These are phyloP conservation scores for Emergomyces orientalis DNA, from an alignment of 2,329 filamentous ascomycete genomes.

Conservation along the genomic window DNA sequence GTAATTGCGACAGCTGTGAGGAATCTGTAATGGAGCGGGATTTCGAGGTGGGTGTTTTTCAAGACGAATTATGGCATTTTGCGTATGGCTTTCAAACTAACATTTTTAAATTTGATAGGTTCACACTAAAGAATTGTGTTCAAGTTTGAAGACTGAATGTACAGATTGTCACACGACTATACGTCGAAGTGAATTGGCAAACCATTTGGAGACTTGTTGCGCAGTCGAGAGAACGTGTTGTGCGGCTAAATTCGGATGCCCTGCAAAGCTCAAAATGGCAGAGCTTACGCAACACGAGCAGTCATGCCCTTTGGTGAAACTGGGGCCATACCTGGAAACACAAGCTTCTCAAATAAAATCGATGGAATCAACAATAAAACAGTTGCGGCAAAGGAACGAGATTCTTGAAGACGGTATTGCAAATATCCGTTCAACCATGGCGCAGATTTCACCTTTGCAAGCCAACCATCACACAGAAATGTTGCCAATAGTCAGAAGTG, in stretches of 20 bases:
- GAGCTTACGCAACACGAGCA: slow-evolving; percentile 37
- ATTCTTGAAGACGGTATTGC: slow-evolving; percentile 39
- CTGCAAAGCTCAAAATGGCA: slow-evolving; percentile 28
- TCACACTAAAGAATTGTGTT: slow-evolving; percentile 32
- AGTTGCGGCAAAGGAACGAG: slow-evolving; percentile 39
- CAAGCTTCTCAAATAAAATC: slow-evolving; percentile 37
- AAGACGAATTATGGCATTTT: background rate
- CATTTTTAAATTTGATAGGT: slow-evolving; percentile 19
- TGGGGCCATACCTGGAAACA: slow-evolving; percentile 37
- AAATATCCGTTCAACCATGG: slow-evolving; percentile 32
- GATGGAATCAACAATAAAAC: slow-evolving; percentile 37
- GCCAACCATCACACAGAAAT: slow-evolving; percentile 14
- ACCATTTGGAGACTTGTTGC: slow-evolving; percentile 31
- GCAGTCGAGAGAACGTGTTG: slow-evolving; percentile 30
- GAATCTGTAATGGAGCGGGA: slow-evolving; percentile 46
- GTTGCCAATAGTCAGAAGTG: slow-evolving; percentile 13
- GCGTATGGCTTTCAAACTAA: background rate
- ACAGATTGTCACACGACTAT: slow-evolving; percentile 30
- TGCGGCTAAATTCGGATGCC: slow-evolving; percentile 38
- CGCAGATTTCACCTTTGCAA: slow-evolving; percentile 20
- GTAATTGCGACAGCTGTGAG: slow-evolving; percentile 46
- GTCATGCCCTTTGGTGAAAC: slow-evolving; percentile 43
- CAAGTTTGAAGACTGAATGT: slow-evolving; percentile 29
- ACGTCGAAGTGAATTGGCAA: slow-evolving; percentile 25
- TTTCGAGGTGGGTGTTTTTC: slow-evolving; percentile 35